phyloP scores from a whole-genome alignment of 805 yeast species.

The Sugiyamaella qingdaonensis region DNA sequence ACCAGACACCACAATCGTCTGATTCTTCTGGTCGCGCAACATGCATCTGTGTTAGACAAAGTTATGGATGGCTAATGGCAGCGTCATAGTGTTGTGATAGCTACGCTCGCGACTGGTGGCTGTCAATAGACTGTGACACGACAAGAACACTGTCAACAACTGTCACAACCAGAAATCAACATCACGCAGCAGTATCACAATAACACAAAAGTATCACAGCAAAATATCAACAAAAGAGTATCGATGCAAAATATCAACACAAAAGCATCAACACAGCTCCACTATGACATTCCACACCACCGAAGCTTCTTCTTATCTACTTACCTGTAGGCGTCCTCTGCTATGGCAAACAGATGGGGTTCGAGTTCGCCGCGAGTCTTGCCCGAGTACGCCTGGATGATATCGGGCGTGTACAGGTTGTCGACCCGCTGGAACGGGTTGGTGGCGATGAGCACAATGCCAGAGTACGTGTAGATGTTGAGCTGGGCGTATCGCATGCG shows the following conservation, averaged over 20 bases:
- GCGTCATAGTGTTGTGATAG: no score
- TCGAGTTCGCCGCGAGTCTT: conserved; percentile 91
- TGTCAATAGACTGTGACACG: no score
- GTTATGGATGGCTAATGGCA: no score
- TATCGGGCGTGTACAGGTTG: conserved; percentile 83
- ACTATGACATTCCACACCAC: no score
- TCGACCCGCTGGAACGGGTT: conserved; percentile 94
- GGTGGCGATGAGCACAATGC: conserved; percentile 93
- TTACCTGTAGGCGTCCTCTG: conserved; percentile 80
- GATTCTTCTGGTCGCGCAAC: conserved; percentile 81
- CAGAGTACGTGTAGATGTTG: conserved; percentile 91
- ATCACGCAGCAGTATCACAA: no score
- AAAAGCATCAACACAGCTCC: no score
- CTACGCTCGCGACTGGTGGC: no score
- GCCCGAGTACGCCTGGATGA: conserved; percentile 92
- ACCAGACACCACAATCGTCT: conserved; percentile 94
- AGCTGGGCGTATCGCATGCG: conserved; percentile 83
- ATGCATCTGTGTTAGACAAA: conserved; percentile 62
- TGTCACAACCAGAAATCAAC: no score
- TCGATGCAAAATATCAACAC: no score
- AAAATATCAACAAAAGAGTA: no score
- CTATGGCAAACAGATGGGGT: conserved; percentile 95
- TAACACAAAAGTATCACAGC: no score
- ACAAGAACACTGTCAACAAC: no score
- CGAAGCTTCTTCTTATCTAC: not conserved